Evolutionary conservation across 768 basidiomycete genomes (phyloP).

Genomic region (Xerocomellus dryophilus): DNA sequence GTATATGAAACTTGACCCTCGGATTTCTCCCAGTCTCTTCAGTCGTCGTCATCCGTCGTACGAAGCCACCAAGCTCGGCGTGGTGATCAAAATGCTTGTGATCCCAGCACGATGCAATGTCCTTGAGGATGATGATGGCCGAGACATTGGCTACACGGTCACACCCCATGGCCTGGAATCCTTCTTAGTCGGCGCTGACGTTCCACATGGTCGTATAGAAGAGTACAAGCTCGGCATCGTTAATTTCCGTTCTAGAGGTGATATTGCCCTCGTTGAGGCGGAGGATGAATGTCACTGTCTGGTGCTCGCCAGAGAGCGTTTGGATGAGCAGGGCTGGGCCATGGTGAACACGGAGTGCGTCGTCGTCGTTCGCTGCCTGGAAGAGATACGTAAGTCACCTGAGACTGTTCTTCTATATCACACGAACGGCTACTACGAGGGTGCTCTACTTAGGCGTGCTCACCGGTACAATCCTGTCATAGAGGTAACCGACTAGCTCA

Average conservation of each 20-base stretch:
- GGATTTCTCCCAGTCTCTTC: neutral
- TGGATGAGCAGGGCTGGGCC: slow-evolving; percentile 9
- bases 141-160: slow-evolving; percentile 7
- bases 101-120: slow-evolving; percentile 6
- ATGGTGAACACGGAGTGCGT: slow-evolving; percentile 15
- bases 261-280: neutral
- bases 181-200: slow-evolving; percentile 6
- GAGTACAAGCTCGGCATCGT: slow-evolving; percentile 8
- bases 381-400: neutral
- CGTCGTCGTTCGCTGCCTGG: slow-evolving; percentile 10
- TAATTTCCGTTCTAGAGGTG: neutral
- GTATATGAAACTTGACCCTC: slow-evolving; percentile 6
- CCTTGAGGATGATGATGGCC: slow-evolving; percentile 7
- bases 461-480: slow-evolving; percentile 3
- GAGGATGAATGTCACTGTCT: slow-evolving; percentile 8
- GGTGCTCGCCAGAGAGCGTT: slow-evolving; percentile 1
- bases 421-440: slow-evolving; percentile 2
- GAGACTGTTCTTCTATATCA: slow-evolving; percentile 9
- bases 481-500: neutral
- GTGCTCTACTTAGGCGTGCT: neutral
- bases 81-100: slow-evolving; percentile 7
- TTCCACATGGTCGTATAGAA: neutral
- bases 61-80: slow-evolving; percentile 9
- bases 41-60: slow-evolving; percentile 6
- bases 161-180: slow-evolving; percentile 1